A percentile compares a stretch with the other conserved stretches of the same genome.
Conservation (phyloP, 2,329 filamentous ascomycete genomes). For the Colletotrichum australisinense region DNA sequence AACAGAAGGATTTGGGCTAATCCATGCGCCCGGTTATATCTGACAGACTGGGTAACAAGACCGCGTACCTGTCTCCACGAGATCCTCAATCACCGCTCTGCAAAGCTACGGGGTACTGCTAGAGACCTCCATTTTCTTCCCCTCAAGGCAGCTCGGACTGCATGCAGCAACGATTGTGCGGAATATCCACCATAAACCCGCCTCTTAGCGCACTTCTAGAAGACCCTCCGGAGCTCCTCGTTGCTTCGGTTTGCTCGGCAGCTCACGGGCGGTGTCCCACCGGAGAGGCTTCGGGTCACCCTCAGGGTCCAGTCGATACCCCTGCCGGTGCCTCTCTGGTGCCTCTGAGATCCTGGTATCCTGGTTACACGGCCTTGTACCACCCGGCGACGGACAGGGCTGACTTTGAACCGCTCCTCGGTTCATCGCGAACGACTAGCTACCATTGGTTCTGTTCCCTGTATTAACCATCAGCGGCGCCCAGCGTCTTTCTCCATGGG, state of each 20-base stretch:
- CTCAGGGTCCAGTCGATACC: slow-evolving; percentile 26
- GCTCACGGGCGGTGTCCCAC: slow-evolving; percentile 15
- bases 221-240: background rate
- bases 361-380: slow-evolving; percentile 1
- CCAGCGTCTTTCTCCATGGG: slow-evolving; percentile 8
- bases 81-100: background rate
- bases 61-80: slow-evolving; percentile 3
- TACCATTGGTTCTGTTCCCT: slow-evolving; percentile 12
- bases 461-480: background rate
- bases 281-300: slow-evolving; percentile 20
- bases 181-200: slow-evolving; percentile 5
- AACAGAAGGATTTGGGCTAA: background rate
- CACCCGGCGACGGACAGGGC: slow-evolving; percentile 14
- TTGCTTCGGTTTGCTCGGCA: slow-evolving; percentile 28
- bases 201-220: slow-evolving; percentile 21
- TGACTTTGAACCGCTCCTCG: slow-evolving; percentile 16
- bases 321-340: background rate
- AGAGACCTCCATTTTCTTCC: background rate
- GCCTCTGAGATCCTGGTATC: background rate
- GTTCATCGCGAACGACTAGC: slow-evolving; percentile 19
- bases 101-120: background rate
- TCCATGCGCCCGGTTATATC: background rate
- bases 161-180: background rate
- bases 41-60: background rate
- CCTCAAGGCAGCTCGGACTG: background rate